Evolutionary conservation across 1,284 basidiomycete genomes (phyloP).

Genomic region (Trichosporon coremiiforme): DNA sequence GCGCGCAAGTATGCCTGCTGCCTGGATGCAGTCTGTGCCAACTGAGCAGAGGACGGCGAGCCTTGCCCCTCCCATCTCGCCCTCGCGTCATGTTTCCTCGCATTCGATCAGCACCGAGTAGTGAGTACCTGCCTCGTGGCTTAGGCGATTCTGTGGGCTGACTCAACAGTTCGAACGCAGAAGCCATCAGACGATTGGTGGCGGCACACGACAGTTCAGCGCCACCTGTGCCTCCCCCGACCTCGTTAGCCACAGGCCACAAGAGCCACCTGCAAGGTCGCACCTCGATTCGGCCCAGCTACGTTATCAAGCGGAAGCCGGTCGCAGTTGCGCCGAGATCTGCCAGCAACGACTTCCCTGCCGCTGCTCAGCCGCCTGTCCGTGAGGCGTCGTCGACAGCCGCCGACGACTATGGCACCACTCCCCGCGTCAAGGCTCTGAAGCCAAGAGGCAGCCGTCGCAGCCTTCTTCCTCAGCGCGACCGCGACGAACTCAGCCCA

Average conservation of each 20-base stretch:
- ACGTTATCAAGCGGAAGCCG: conserved; percentile 13
- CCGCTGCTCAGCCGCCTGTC: not conserved
- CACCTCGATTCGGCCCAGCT: conserved; percentile 4
- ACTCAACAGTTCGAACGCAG: conserved; percentile 3
- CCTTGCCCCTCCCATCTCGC: not conserved
- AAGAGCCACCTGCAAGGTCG: not conserved
- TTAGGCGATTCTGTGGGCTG: not conserved
- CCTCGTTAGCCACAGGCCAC: not conserved
- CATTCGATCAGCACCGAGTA: conserved; percentile 9
- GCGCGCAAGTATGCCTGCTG: conserved; percentile 2
- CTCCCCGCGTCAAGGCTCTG: not conserved
- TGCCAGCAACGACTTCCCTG: not conserved
- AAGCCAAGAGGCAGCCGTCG: not conserved
- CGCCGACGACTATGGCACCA: not conserved
- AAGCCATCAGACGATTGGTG: not conserved
- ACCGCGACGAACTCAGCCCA: not conserved
- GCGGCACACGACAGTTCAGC: not conserved
- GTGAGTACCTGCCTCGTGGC: not conserved
- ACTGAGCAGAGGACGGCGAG: not conserved
- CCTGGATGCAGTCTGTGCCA: not conserved
- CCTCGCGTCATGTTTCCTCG: not conserved
- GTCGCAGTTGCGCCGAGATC: not conserved
- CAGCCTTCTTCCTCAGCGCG: not conserved
- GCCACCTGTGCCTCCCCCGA: not conserved
- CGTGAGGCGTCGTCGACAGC: not conserved